Evolutionary conservation across 2,329 filamentous ascomycete genomes (phyloP).

Genomic region (Pestalotiopsis sp.): DNA sequence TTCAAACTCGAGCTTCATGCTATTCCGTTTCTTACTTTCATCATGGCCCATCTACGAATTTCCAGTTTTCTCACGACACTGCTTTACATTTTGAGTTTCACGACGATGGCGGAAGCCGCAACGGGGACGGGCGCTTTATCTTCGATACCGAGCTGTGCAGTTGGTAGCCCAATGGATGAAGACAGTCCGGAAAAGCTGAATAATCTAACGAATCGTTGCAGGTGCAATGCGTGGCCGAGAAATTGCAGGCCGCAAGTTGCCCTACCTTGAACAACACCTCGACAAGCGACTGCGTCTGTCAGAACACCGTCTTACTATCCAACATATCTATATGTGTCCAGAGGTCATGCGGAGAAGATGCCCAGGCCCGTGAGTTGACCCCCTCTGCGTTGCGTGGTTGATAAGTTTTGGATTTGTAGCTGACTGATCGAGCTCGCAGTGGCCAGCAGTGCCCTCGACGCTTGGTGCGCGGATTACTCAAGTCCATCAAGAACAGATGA

Average conservation of each 20-base stretch:
- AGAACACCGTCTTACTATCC: not conserved
- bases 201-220: not conserved
- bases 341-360: not conserved
- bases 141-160: not conserved
- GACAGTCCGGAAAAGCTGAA: not conserved
- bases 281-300: not conserved
- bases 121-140: not conserved
- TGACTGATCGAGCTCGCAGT: not conserved
- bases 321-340: not conserved
- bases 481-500: not conserved
- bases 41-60: not conserved
- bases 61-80: not conserved
- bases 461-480: not conserved
- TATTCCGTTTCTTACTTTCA: not conserved
- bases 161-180: not conserved
- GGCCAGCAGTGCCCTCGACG: not conserved
- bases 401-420: not conserved
- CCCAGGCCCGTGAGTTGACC: not conserved
- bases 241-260: not conserved
- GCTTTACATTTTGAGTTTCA: not conserved
- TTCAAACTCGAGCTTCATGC: not conserved
- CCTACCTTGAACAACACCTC: not conserved
- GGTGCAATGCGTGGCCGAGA: not conserved
- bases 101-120: not conserved
- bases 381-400: not conserved